These are phyloP conservation scores for Helicocarpus griseus DNA, from an alignment of 2,329 filamentous ascomycete genomes.

Conservation along the genomic window DNA sequence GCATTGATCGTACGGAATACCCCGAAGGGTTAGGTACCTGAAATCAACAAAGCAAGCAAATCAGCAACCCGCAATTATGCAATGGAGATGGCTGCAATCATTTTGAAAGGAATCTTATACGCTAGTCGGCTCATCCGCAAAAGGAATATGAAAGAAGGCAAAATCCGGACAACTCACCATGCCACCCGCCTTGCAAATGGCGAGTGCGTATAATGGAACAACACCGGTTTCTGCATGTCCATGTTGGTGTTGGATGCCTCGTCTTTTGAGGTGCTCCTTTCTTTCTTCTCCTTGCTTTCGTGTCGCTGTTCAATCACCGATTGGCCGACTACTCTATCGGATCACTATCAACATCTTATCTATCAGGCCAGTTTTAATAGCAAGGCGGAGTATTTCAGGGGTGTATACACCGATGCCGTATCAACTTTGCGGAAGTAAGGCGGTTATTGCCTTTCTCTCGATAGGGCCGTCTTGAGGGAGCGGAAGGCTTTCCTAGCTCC, in stretches of 20 bases:
- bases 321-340: no score
- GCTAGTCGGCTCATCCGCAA: not conserved
- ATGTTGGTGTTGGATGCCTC: not conserved
- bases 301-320: no score
- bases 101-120: no score
- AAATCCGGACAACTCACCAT: conserved; percentile 22
- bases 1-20: conserved; percentile 58
- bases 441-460: no score
- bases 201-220: conserved; percentile 59
- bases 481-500: no score
- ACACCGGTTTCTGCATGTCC: conserved; percentile 34
- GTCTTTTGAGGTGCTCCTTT: not conserved
- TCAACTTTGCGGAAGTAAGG: no score
- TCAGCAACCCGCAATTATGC: not conserved
- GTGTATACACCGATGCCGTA: no score
- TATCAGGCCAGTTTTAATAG: no score
- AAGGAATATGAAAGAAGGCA: not conserved
- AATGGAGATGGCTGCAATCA: not conserved
- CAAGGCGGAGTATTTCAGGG: no score
- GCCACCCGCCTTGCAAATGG: conserved; percentile 54
- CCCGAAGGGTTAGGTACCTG: conserved; percentile 57
- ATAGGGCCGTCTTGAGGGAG: no score
- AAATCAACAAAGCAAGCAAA: not conserved
- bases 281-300: not conserved
- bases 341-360: no score